Percentiles rank a stretch among this genome's conserved stretches.
Conservation (phyloP, 139 green algal species). For the Chlamydomonas eustigma region DNA sequence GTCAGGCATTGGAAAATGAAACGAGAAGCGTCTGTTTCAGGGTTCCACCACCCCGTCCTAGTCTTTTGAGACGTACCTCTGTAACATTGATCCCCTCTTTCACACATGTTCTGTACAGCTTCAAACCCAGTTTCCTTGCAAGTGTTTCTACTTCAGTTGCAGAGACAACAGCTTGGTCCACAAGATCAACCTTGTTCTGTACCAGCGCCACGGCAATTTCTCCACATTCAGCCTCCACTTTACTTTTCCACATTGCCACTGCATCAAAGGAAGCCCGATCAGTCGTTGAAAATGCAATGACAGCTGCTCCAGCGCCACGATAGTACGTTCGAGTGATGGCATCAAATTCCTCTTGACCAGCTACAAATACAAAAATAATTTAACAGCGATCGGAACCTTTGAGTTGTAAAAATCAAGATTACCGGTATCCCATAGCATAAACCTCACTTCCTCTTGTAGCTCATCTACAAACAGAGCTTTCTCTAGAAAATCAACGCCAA, state of each 20-base stretch:
- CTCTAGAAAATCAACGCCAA: conserved; percentile 82
- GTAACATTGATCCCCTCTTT: conserved; percentile 76
- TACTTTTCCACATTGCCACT: conserved; percentile 55
- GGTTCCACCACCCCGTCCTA: too few species aligned
- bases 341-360: conserved; percentile 78
- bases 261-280: conserved; percentile 68
- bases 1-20: background rate
- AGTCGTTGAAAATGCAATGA: conserved; percentile 71
- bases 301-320: conserved; percentile 55
- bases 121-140: conserved; percentile 50
- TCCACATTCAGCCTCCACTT: conserved; percentile 58
- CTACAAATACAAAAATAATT: conserved; percentile 23
- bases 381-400: background rate
- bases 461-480: conserved; percentile 58
- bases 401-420: background rate
- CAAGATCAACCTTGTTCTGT: conserved; percentile 74
- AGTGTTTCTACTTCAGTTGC: conserved; percentile 58
- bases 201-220: conserved; percentile 65
- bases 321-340: conserved; percentile 73
- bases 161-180: conserved; percentile 50
- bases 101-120: conserved; percentile 69
- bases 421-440: conserved; percentile 79
- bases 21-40: too few species aligned
- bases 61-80: conserved; percentile 35
- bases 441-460: conserved; percentile 62